Conservation (phyloP, 177 flowering plant species). For the Vitis hybrid region DNA sequence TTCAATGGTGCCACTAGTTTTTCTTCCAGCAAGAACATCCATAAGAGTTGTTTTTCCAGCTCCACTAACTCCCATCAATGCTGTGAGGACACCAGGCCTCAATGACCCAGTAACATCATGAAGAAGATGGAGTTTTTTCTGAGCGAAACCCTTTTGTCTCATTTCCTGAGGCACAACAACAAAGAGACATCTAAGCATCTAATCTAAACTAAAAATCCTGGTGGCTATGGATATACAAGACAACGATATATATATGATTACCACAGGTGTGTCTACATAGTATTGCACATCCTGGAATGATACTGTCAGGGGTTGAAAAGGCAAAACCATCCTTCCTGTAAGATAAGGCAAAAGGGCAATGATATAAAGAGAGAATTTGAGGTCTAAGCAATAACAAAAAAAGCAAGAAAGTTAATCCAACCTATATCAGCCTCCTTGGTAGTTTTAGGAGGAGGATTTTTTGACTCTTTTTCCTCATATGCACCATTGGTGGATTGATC, state of each 20-base stretch:
- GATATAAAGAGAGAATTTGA: not conserved
- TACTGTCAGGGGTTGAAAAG: constrained; percentile 61
- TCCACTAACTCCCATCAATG: constrained; percentile 90
- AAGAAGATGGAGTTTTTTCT: constrained; percentile 58
- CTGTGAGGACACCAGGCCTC: constrained; percentile 80
- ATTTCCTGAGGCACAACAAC: constrained; percentile 48
- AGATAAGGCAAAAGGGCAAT: not conserved
- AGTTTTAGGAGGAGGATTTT: constrained; percentile 8
- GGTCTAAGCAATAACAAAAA: not conserved
- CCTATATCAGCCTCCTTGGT: constrained; percentile 21
- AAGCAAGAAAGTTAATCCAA: constrained; percentile 6
- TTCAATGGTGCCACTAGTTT: constrained; percentile 66
- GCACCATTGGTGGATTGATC: constrained; percentile 15
- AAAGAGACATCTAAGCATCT: not conserved
- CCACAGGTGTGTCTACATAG: constrained; percentile 65
- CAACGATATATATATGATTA: constrained; percentile 20
- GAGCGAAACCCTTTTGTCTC: constrained; percentile 52
- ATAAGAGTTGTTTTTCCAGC: constrained; percentile 87
- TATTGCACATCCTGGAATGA: constrained; percentile 60
- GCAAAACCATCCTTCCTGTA: constrained; percentile 61
- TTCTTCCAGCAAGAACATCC: constrained; percentile 85
- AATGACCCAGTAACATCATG: constrained; percentile 62
- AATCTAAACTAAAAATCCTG: too few relatives aligned
- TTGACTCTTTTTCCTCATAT: constrained; percentile 8
- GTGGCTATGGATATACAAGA: too few relatives aligned